Evolutionary conservation across 495 filamentous ascomycete species (phyloP).

Genomic region (Neurospora hispaniola): DNA sequence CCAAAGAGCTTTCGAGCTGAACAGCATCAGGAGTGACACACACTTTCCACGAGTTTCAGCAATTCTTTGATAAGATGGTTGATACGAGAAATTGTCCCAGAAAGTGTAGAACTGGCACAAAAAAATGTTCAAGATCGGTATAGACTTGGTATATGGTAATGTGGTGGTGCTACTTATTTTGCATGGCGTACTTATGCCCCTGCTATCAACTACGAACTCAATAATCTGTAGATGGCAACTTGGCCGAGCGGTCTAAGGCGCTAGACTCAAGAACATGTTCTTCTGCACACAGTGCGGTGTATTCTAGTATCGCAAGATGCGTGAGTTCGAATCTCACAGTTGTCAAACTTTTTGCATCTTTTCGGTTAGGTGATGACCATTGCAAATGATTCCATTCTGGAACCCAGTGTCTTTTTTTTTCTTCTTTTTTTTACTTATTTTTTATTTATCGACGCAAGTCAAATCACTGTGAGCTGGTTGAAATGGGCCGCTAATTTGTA

Average conservation of each 20-base stretch:
- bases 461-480: too few species aligned
- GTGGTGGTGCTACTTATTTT: too few species aligned
- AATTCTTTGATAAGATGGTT: not conserved
- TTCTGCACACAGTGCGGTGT: conserved; percentile 6
- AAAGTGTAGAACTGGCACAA: not conserved
- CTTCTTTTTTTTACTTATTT: too few species aligned
- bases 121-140: not conserved
- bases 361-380: too few species aligned
- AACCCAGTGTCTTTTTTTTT: too few species aligned
- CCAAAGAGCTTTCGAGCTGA: not conserved
- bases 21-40: not conserved
- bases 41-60: not conserved
- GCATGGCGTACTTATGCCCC: not conserved
- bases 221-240: conserved; percentile 1
- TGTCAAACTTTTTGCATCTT: too few species aligned
- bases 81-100: not conserved
- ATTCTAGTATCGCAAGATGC: conserved; percentile 2
- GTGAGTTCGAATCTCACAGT: conserved; percentile 1
- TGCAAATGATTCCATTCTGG: too few species aligned
- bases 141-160: not conserved
- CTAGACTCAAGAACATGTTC: conserved; percentile 19
- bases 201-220: not conserved
- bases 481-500: too few species aligned
- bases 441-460: too few species aligned
- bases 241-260: conserved; percentile 28